Base-by-base conservation (phyloP, 768 basidiomycete genomes). In the Tricholoma flavovirens region DNA sequence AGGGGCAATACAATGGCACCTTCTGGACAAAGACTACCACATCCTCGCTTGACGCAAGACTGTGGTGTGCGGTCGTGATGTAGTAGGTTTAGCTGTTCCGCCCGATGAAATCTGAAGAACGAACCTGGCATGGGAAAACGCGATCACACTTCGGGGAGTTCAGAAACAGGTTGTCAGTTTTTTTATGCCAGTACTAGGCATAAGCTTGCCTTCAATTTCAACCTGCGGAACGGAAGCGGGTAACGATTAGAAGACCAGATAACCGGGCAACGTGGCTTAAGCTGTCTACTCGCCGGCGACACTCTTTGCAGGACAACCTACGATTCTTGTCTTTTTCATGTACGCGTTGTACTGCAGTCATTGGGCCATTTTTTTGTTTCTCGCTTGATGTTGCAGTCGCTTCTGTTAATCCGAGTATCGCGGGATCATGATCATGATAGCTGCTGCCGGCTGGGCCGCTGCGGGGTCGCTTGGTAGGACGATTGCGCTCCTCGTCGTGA, bases 1-100 rank as follows among this genome's bases (percentile, higher is more conserved):
- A 46, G 59, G 54, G 51, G 60, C 48, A 55, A 46, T 42, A 21
- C 17, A 40, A 56, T 53, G 49, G 3, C 49, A 81, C 82, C 82
- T 60, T 83, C 82, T 48, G 82, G 82, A 63, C 82, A 83, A 53
- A 83, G 76, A 56, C 79, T 82, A 3, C 80, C 81, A 60, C 83
- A 84, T 32, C 86, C 83, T 59, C 83, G 73, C 67, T 85, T 85
- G 24, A 81, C 80, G 62, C 83, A 85, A 51, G 83, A 84, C 79
- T 81, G 60, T 55, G 43, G 54, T n/a, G 29, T 9, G 9, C 26
- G n/a, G 17, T 30, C n/a, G 26, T 5, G 6, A 48, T 12, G 51
- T 45, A 51, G 29, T 56, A 59, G 59, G 51, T 53, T 53, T 45
- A 63, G 55, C 46, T 29, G 55, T 52, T 32, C 24, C 48, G 35